Base-by-base conservation (phyloP, 495 filamentous ascomycete genomes). In the Daldinia concentrica region DNA sequence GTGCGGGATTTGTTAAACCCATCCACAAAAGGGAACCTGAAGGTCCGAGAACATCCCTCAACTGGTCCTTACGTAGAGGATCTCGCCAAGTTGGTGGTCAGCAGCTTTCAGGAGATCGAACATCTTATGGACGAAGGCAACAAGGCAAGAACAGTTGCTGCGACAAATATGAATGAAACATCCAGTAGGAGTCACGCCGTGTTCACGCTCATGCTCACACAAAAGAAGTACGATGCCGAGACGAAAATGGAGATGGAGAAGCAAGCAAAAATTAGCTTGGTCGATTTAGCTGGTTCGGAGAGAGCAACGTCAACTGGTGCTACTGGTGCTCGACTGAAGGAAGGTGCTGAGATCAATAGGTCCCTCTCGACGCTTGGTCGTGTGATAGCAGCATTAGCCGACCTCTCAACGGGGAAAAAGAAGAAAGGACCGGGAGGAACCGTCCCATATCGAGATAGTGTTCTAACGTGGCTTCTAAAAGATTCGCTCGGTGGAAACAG, bases 131-230 rank as follows among this genome's bases (percentile, higher is more conserved):
- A 98, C 80, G 95, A 98, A 81, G 96, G 96, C 72, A 98, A 98
- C 82, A 98, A 98, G 79, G 96, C 96, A 6, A 85, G 96, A 83
- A 99, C 96, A 19, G 96, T 99, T 39, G 96, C 96, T 4, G 96
- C 96, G 4, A 99, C 96, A 39, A 99, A 98, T 85, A 98, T 98
- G 95, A 99, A 99, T 84, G 95, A 98, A 82, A 98, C 96, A 3
- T 98, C 94, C 58, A 97, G 93, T 88, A 88, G 96, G 81, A 97
- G 93, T 74, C 96, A 99, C 77, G 96, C 96, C 37, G 96, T 99
- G 14, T 99, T 99, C 79, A 99, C 96, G 6, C 83, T 99, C 43
- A 98, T 94, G 62, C 84, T 99, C 22, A 97, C 94, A 4, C 96
- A 98, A 76, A 97, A 97, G 79, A 86, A 93, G 65, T 93, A 93